Evolutionary conservation across 805 yeast genomes (phyloP), one percentile per base, ranked within the genome.

Genomic region (Candida loeiensis): DNA sequence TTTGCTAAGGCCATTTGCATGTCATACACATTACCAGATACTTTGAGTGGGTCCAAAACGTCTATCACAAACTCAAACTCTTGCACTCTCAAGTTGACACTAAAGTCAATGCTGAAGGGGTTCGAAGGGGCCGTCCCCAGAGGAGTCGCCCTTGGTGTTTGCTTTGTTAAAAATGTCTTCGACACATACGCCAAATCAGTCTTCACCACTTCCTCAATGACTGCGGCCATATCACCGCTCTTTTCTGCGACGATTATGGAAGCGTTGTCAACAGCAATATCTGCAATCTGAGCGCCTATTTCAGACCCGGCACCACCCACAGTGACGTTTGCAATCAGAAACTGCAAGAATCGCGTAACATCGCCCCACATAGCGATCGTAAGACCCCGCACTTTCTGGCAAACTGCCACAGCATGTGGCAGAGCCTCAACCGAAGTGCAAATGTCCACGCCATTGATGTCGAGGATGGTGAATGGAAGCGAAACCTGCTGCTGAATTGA

Each of bases 51-150:
- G 7, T 40, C 17, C 3, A 60, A 29, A 6, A 54, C 14, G 13
- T 52, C 56, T 4, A 56, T 18, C 6, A 45, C 27, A 51, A 55
- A 59, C 2, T 45, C 31, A 14, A 56, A 37, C 29, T 60, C 57
- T 11, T 45, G 45, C 11, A 59, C 35, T 17, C 48, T 49, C 8
- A 55, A 28, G 34, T 44, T 44, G 17, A 55, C 26, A 1, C 47
- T 22, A 14, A 50, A 38, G 17, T 45, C 47, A 4, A 9, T 21
- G 6, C 6, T 21, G 8, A 21, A 21, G 24, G 24, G 24, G 9
- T 21, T 21, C 24, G 24, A 21, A 9, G 24, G 24, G 12, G 19
- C 13, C 7, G 22, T 29, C 22, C 11, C 8, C 35, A 7, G 29
- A 26, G 3, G 28, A 33, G 16, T 20, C 15, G 33, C 20, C 31